These are phyloP conservation scores for Lupinus albus DNA, from an alignment of 306 rosid species.

Conservation along the genomic window DNA sequence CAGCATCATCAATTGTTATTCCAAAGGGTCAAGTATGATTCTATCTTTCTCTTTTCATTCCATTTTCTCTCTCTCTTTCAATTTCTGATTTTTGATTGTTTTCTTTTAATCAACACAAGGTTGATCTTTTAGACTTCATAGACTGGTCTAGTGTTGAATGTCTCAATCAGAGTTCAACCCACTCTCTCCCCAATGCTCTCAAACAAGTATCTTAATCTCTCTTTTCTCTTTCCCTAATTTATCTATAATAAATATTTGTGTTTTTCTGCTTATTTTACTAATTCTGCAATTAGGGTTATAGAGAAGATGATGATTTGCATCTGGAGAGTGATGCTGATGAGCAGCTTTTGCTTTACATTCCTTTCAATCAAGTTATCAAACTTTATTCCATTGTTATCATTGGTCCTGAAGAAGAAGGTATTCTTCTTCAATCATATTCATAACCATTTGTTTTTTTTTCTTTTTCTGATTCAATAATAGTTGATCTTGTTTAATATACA, in stretches of 20 bases:
- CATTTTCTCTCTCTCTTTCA: background rate
- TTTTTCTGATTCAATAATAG: too few relatives aligned
- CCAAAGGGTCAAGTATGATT: slow-evolving; percentile 75
- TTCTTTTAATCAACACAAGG: slow-evolving; percentile 47
- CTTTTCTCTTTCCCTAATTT: background rate
- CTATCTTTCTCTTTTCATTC: background rate
- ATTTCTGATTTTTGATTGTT: too few relatives aligned
- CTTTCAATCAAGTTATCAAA: slow-evolving; percentile 85
- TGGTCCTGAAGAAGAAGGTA: slow-evolving; percentile 97
- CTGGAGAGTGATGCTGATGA: slow-evolving; percentile 98
- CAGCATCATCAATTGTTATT: slow-evolving; percentile 60
- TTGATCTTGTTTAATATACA: too few relatives aligned
- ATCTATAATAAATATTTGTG: too few relatives aligned
- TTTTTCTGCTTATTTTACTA: too few relatives aligned
- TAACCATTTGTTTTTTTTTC: background rate
- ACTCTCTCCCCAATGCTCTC: slow-evolving; percentile 67
- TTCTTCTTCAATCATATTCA: background rate
- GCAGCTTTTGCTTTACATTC: slow-evolving; percentile 88
- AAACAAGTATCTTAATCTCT: slow-evolving; percentile 55
- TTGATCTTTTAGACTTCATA: slow-evolving; percentile 89
- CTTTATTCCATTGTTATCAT: slow-evolving; percentile 68
- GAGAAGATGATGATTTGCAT: slow-evolving; percentile 91
- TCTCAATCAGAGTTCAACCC: slow-evolving; percentile 81
- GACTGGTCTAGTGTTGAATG: slow-evolving; percentile 94
- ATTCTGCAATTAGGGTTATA: slow-evolving; percentile 61